These are phyloP conservation scores for Brassica rapa DNA, from an alignment of 345 rosid species.

Conservation along the genomic window DNA sequence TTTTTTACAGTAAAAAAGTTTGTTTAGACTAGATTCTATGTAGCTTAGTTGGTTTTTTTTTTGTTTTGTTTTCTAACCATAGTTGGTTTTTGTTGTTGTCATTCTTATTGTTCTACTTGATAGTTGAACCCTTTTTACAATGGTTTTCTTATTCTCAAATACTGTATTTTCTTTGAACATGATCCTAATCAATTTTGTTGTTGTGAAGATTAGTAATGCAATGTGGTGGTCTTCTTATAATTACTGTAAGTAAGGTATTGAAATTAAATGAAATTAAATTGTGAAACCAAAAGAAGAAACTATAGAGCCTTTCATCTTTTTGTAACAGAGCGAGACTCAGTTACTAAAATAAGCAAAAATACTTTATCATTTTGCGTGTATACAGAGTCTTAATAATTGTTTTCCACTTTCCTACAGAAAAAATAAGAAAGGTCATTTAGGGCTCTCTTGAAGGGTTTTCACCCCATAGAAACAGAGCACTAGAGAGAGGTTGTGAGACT, in stretches of 20 bases:
- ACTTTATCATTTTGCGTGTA: not conserved
- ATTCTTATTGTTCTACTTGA: no score
- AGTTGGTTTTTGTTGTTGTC: not conserved
- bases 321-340: conserved; percentile 10
- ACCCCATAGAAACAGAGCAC: not conserved
- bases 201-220: not conserved
- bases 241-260: not conserved
- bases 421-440: not conserved
- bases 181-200: not conserved
- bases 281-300: not conserved
- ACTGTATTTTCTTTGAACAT: not conserved
- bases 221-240: not conserved
- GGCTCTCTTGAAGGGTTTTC: not conserved
- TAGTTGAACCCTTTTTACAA: no score
- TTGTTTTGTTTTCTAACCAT: no score
- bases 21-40: not conserved
- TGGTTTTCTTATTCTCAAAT: not conserved
- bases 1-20: not conserved
- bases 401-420: not conserved
- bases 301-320: not conserved
- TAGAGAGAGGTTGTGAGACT: not conserved
- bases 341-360: conserved; percentile 2
- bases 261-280: not conserved
- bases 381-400: not conserved
- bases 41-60: not conserved